Evolutionary conservation across 2,329 filamentous ascomycete species (phyloP).

Genomic region (Paecilomyces sp.): DNA sequence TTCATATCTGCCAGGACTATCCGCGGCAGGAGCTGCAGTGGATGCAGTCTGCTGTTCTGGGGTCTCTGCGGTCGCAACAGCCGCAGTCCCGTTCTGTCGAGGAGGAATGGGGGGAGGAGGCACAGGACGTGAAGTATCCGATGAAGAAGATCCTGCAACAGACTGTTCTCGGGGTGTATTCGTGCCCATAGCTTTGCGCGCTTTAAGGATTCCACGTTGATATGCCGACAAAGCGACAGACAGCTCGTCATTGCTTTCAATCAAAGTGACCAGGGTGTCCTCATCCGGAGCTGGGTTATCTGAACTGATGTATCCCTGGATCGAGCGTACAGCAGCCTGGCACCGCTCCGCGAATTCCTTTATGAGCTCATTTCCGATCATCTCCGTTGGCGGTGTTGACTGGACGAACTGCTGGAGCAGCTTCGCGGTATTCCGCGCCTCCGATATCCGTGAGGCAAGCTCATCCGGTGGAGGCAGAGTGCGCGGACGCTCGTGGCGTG

Average conservation of each 20-base stretch:
- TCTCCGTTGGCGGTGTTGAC: slow-evolving; percentile 69
- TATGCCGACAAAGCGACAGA: slow-evolving; percentile 76
- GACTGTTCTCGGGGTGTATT: not conserved
- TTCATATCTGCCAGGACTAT: slow-evolving; percentile 17
- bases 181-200: slow-evolving; percentile 36
- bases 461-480: slow-evolving; percentile 62
- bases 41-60: slow-evolving; percentile 7
- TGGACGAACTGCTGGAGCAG: slow-evolving; percentile 87
- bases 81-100: slow-evolving; percentile 6
- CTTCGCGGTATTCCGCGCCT: slow-evolving; percentile 83
- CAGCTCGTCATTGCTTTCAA: slow-evolving; percentile 90
- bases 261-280: slow-evolving; percentile 85
- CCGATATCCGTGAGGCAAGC: slow-evolving; percentile 75
- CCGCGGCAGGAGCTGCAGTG: slow-evolving; percentile 4
- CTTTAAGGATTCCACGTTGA: slow-evolving; percentile 65
- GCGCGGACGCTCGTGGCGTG: slow-evolving; percentile 34
- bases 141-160: slow-evolving; percentile 3
- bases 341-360: slow-evolving; percentile 88
- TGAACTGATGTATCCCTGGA: slow-evolving; percentile 78
- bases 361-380: slow-evolving; percentile 78
- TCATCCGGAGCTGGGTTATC: slow-evolving; percentile 79
- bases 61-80: slow-evolving; percentile 7
- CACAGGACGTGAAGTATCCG: slow-evolving; percentile 9
- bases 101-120: slow-evolving; percentile 11
- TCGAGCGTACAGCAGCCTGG: slow-evolving; percentile 67